Base-by-base conservation (phyloP, 139 green algal genomes). In the Raphidocelis subcapitata region DNA sequence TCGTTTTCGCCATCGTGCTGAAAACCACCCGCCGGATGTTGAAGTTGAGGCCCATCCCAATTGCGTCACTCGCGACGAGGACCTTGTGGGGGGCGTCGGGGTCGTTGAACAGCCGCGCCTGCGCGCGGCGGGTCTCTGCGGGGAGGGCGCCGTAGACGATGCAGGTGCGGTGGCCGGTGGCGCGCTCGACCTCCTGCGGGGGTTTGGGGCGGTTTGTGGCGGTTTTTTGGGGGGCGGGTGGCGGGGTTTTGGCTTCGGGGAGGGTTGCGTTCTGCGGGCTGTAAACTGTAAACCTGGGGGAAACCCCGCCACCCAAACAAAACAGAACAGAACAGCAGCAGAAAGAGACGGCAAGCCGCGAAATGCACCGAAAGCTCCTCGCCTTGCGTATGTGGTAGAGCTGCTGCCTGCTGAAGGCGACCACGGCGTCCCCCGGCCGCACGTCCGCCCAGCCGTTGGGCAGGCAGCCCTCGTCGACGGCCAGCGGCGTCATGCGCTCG, bases 31-130 rank as follows among this genome's bases (percentile, higher is more conserved):
- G 61, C 23, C 70, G 68, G 36, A 99, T 97, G 85, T 96, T 97
- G 52, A 99, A 88, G 82, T 99, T 99, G 36, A 99, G 81, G 3
- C 95, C 95, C 93, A 99, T 98, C 10, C 95, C 95, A 24, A 99
- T 89, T 3, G 95, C 95, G 73, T 99, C 95, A 12, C 79, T 92
- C 20, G 95, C 95, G 32, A 98, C 89, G 66, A 99, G 77, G 52
- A 99, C 26, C 23, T 78, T 72, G 23, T 21, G 59, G 32, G 12
- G 51, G 8, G 51, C 69, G 8, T 60, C 14, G 23, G 80, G 73
- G 61, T 96, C 86, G 62, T 98, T 98, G 83, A 98, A 98, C 61
- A 97, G 80, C 23, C 81, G 75, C 12, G 93, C 93, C 74, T 98
- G 93, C 62, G 85, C 65, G 54, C 88, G 69, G 0, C 94, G 82